Evolutionary conservation across 495 filamentous ascomycete genomes (phyloP).

Genomic region (Amphirosellinia nigrospora): DNA sequence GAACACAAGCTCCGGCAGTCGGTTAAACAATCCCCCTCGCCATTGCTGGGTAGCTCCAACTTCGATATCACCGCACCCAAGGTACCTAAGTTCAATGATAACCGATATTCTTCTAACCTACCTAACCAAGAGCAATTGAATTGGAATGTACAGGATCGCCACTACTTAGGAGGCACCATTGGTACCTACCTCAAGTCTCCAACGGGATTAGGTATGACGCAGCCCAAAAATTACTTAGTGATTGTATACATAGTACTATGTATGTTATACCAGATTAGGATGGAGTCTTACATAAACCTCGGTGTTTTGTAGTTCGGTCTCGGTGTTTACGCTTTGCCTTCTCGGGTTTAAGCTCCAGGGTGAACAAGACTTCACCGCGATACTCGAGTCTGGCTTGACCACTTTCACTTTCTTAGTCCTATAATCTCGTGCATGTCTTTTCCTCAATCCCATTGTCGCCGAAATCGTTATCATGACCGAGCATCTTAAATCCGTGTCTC

Average conservation of each 20-base stretch:
- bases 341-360: conserved; percentile 15
- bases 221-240: neutral
- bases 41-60: neutral
- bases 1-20: neutral
- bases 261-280: neutral
- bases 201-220: neutral
- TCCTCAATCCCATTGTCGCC: neutral
- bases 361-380: neutral
- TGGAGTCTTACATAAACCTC: neutral
- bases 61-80: neutral
- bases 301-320: conserved; percentile 6
- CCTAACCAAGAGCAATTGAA: neutral
- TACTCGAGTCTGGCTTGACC: neutral
- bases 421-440: neutral
- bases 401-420: neutral
- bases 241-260: neutral
- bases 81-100: neutral
- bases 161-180: neutral
- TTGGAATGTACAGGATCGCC: neutral
- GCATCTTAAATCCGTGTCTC: conserved; percentile 15
- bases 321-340: conserved; percentile 3
- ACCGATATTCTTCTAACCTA: neutral
- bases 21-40: neutral
- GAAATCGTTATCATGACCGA: conserved; percentile 17
- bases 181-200: too few relatives aligned